Percentiles rank a stretch among this genome's conserved stretches.
These are phyloP conservation scores for Aspergillus amoenus DNA, from an alignment of 2,329 filamentous ascomycete species.

Conservation along the genomic window DNA sequence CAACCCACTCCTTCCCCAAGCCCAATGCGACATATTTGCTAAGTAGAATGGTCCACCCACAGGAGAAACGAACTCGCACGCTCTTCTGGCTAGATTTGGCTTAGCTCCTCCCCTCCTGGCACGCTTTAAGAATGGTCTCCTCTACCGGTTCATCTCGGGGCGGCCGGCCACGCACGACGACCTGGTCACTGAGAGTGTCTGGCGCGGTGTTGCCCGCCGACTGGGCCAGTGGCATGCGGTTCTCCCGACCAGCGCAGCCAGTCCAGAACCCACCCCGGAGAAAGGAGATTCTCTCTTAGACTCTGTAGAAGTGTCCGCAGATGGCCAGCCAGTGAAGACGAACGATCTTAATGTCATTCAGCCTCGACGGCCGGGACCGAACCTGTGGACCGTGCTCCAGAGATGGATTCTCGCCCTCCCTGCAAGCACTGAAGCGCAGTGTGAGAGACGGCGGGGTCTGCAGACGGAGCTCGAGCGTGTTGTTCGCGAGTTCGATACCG, in stretches of 20 bases:
- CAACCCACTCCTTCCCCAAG: conserved; percentile 13
- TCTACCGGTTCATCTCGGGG: conserved; percentile 88
- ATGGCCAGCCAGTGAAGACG: conserved; percentile 15
- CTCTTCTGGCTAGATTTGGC: conserved; percentile 76
- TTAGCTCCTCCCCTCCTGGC: conserved; percentile 86
- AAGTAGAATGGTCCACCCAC: conserved; percentile 30
- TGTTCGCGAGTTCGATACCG: conserved; percentile 69
- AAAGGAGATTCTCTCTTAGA: conserved; percentile 20
- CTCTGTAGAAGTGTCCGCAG: conserved; percentile 21
- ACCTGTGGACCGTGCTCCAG: conserved; percentile 92
- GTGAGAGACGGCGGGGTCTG: conserved; percentile 64
- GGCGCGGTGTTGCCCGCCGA: conserved; percentile 77
- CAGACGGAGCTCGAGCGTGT: conserved; percentile 73
- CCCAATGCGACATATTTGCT: conserved; percentile 36
- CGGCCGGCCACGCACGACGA: conserved; percentile 77
- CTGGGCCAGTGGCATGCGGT: conserved; percentile 91
- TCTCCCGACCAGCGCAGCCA: conserved; percentile 56
- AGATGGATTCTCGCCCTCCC: conserved; percentile 92
- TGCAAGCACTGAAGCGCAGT: conserved; percentile 66
- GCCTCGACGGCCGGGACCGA: conserved; percentile 72
- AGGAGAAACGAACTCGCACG: conserved; percentile 70
- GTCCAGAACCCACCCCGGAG: conserved; percentile 15
- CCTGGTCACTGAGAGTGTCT: conserved; percentile 71
- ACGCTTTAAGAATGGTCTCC: conserved; percentile 91
- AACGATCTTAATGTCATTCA: conserved; percentile 43